Conservation (phyloP, 2,329 filamentous ascomycete species). For the Oidium heveae region DNA sequence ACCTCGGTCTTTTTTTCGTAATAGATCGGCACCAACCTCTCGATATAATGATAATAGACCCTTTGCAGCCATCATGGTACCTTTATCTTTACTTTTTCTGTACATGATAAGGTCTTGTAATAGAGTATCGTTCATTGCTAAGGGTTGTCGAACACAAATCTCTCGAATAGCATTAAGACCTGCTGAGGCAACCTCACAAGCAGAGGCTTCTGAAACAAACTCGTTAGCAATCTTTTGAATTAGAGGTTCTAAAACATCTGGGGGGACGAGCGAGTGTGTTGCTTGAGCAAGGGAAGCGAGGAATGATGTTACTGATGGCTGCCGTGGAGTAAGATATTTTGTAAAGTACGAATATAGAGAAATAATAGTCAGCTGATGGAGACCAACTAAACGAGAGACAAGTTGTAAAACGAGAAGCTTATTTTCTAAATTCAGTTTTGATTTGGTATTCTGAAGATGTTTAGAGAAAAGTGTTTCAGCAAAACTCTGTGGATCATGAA, state of each 20-base stretch:
- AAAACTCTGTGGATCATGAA: slow-evolving; percentile 87
- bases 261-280: slow-evolving; percentile 73
- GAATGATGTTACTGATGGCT: slow-evolving; percentile 79
- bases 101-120: slow-evolving; percentile 91
- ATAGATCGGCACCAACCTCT: slow-evolving; percentile 69
- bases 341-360: slow-evolving; percentile 90
- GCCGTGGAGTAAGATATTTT: slow-evolving; percentile 69
- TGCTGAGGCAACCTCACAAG: slow-evolving; percentile 71
- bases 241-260: slow-evolving; percentile 73
- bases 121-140: slow-evolving; percentile 93
- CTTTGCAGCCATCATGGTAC: slow-evolving; percentile 95
- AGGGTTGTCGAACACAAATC: slow-evolving; percentile 71
- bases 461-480: slow-evolving; percentile 75
- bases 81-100: slow-evolving; percentile 92
- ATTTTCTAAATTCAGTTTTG: slow-evolving; percentile 65
- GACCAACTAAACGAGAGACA: slow-evolving; percentile 68
- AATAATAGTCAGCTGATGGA: slow-evolving; percentile 79
- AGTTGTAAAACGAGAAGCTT: slow-evolving; percentile 78
- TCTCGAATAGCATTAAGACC: slow-evolving; percentile 89
- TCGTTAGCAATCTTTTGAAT: slow-evolving; percentile 94
- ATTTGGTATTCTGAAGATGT: slow-evolving; percentile 68
- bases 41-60: slow-evolving; percentile 75
- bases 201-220: slow-evolving; percentile 86
- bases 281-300: slow-evolving; percentile 79
- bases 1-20: slow-evolving; percentile 74